Evolutionary conservation across 306 rosid species (phyloP).

Genomic region (Lupinus albus): DNA sequence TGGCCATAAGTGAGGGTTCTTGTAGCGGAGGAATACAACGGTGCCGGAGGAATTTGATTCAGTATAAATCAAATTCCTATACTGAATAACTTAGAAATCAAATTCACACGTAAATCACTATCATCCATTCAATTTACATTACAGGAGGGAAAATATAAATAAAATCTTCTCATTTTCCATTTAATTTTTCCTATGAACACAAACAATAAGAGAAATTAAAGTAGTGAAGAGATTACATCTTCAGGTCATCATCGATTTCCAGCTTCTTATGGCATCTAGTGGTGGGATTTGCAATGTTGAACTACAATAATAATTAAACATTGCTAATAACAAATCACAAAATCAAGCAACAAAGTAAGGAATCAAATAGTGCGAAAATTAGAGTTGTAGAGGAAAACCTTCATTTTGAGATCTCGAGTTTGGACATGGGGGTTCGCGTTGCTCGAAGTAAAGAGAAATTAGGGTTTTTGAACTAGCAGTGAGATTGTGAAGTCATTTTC

Average conservation of each 20-base stretch:
- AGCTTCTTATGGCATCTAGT: constrained; percentile 51
- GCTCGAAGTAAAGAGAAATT: background rate
- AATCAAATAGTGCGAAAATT: background rate
- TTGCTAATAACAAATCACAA: background rate
- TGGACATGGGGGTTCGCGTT: constrained; percentile 4
- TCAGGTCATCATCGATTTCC: constrained; percentile 43
- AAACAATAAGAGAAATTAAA: background rate
- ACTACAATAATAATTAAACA: constrained; percentile 30
- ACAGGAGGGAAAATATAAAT: background rate
- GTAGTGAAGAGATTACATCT: constrained; percentile 36
- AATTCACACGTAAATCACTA: background rate
- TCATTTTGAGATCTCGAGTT: constrained; percentile 35
- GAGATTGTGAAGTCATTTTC: background rate
- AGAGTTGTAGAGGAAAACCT: constrained; percentile 45
- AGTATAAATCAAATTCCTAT: background rate
- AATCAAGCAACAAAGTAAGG: background rate
- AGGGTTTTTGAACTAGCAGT: constrained; percentile 40
- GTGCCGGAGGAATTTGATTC: too few species aligned
- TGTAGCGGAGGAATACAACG: too few species aligned
- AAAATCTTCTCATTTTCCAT: background rate
- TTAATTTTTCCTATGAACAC: background rate
- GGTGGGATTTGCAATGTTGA: constrained; percentile 50
- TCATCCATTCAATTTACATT: background rate
- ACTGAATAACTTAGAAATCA: background rate
- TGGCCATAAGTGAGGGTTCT: too few species aligned